These are phyloP conservation scores for Citrus australasica DNA, from an alignment of 345 rosid genomes.

Conservation along the genomic window DNA sequence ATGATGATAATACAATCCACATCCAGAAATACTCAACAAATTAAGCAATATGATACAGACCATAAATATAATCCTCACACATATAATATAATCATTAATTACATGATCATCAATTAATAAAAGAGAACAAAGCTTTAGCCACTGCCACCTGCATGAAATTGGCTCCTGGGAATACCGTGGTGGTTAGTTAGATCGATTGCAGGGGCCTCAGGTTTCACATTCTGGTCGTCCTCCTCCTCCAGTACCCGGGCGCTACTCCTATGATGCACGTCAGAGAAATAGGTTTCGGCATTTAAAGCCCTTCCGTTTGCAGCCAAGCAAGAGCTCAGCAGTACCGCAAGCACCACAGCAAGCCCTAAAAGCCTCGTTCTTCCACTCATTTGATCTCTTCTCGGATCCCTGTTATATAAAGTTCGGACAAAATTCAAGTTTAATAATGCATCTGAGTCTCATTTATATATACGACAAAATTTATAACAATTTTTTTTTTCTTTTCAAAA, in stretches of 20 bases:
- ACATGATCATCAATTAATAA: neutral
- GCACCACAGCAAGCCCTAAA: constrained; percentile 17
- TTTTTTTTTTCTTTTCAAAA: neutral
- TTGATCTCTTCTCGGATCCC: neutral
- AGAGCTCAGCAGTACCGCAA: constrained; percentile 17
- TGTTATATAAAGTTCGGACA: neutral
- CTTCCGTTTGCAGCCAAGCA: constrained; percentile 17
- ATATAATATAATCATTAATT: neutral
- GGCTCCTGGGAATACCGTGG: constrained; percentile 26
- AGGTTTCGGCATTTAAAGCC: neutral
- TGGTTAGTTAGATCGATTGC: constrained; percentile 14
- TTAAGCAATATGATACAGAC: neutral
- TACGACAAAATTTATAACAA: too few species aligned
- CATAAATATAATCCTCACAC: neutral
- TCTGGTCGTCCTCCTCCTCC: neutral
- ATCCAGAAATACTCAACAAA: neutral
- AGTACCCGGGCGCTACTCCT: neutral
- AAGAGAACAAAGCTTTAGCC: neutral
- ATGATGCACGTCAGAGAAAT: neutral
- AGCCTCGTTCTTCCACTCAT: constrained; percentile 21
- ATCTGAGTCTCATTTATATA: too few species aligned
- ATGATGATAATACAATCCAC: too few species aligned
- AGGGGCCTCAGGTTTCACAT: neutral
- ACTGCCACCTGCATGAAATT: constrained; percentile 2
- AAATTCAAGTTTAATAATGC: neutral